Evolutionary conservation across 768 basidiomycete genomes (phyloP).

Genomic region (Trametopsis cervina): DNA sequence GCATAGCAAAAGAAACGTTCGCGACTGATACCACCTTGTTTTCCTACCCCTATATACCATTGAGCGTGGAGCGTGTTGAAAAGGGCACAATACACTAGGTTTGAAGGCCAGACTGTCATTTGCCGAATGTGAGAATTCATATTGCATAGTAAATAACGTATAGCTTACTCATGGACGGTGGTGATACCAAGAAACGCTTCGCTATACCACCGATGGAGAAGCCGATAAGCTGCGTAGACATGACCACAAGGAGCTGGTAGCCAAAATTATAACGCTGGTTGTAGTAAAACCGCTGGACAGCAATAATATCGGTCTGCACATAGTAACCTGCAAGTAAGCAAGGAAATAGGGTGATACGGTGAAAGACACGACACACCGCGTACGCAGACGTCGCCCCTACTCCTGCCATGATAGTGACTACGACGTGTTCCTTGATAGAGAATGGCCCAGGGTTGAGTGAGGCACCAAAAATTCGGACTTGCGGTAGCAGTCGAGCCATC

Average conservation of each 20-base stretch:
- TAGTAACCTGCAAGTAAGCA: background rate
- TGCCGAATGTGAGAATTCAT: background rate
- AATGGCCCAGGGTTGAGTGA: conserved; percentile 63
- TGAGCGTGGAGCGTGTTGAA: conserved; percentile 77
- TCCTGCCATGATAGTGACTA: conserved; percentile 37
- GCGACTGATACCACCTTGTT: conserved; percentile 54
- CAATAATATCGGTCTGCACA: conserved; percentile 34
- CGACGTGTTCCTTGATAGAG: conserved; percentile 67
- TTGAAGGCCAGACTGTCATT: conserved; percentile 61
- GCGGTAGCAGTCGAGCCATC: conserved; percentile 49
- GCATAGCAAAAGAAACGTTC: conserved; percentile 71
- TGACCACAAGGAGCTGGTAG: conserved; percentile 34
- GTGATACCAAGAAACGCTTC: conserved; percentile 68
- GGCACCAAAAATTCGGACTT: conserved; percentile 43
- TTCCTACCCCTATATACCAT: conserved; percentile 56
- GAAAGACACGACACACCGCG: conserved; percentile 15
- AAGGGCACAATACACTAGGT: conserved; percentile 65
- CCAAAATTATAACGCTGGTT: conserved; percentile 29
- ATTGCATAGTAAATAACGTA: background rate
- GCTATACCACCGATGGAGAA: conserved; percentile 77
- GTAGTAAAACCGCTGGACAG: conserved; percentile 40
- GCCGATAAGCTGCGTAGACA: conserved; percentile 58
- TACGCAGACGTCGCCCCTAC: conserved; percentile 29
- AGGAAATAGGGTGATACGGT: background rate
- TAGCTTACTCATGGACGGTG: conserved; percentile 36